Percentiles rank a stretch among this genome's conserved stretches.
These are phyloP conservation scores for Sporothrix luriei DNA, from an alignment of 2,329 filamentous ascomycete species.

Conservation along the genomic window DNA sequence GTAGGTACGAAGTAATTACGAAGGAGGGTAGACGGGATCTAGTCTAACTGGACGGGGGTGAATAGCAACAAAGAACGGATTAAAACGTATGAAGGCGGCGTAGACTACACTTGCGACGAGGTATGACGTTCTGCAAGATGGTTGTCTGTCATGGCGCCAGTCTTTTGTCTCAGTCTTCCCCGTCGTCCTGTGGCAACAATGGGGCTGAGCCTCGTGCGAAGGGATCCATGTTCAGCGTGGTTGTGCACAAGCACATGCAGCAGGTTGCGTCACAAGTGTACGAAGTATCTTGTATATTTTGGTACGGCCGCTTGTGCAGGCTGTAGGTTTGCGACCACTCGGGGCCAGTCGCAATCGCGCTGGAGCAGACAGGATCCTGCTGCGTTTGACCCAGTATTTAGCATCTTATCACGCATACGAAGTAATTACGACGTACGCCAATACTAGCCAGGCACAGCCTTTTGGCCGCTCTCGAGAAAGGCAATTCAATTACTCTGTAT, in stretches of 20 bases:
- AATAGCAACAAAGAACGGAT: neutral
- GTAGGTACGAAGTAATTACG: no score
- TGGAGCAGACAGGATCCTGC: neutral
- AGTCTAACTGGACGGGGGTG: neutral
- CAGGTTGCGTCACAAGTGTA: neutral
- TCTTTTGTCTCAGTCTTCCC: neutral
- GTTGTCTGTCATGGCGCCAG: neutral
- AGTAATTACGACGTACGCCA: neutral
- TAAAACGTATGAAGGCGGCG: neutral
- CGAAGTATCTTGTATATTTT: neutral
- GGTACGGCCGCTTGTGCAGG: neutral
- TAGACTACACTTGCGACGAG: neutral
- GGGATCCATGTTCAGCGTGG: neutral
- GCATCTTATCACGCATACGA: slow-evolving; percentile 18
- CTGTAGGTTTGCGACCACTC: neutral
- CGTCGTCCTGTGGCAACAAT: neutral
- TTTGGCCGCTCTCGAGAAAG: slow-evolving; percentile 4
- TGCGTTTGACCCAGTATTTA: slow-evolving; percentile 2
- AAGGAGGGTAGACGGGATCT: neutral
- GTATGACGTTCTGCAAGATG: neutral
- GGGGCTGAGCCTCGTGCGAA: slow-evolving; percentile 13
- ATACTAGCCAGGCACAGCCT: slow-evolving; percentile 27
- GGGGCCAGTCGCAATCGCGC: neutral
- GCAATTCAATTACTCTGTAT: no score
- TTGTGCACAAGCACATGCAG: neutral